Evolutionary conservation across 345 rosid genomes (phyloP), one percentile per base, ranked within the genome.

Genomic region (Streptanthus diversifolius): DNA sequence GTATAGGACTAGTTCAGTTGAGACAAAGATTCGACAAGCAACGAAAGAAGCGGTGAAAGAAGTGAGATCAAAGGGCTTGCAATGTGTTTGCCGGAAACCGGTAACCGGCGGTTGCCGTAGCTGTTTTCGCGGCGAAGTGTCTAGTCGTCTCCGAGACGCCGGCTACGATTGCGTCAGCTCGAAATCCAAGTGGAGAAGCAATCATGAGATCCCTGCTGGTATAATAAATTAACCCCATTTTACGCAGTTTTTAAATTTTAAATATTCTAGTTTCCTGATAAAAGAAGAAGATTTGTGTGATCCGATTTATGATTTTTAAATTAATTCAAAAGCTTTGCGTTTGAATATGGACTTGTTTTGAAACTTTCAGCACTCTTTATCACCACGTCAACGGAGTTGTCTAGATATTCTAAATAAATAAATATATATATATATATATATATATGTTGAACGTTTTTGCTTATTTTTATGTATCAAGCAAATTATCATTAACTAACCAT

Each of bases 171-270:
- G 87, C 39, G 72, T 78, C 63, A 77, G 84, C 33, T 84, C 88
- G 68, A 87, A 84, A 66, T 95, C 99, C 9, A 88, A 87, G 70
- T 95, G 99, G 99, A 87, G 76, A 80, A 86, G 90, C 73, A 79
- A 90, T 14, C 76, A 76, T 0, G 89, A 77, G 18, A 85, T 88
- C 59, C 97, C 89, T 12, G 74, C 98, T 67, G 96, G 97, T 91
- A 82, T 25, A 48, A 58, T 0, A 48, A 8, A 30, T 2, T 52
- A 35, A 43, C 27, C 8, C 19, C 37, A 21, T 74, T 66, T 8
- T 56, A 57, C 33, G 45, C 41, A 1, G 55, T 4, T 5, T 10
- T 32, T 14, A 25, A 45, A 40, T 52, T 24, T n/a, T 17, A 18
- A 33, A 43, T 70, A 59, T 35, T 49, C 3, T 59, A 36, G n/a